Evolutionary conservation across 768 basidiomycete genomes (phyloP).

Genomic region (Mycena maculata): DNA sequence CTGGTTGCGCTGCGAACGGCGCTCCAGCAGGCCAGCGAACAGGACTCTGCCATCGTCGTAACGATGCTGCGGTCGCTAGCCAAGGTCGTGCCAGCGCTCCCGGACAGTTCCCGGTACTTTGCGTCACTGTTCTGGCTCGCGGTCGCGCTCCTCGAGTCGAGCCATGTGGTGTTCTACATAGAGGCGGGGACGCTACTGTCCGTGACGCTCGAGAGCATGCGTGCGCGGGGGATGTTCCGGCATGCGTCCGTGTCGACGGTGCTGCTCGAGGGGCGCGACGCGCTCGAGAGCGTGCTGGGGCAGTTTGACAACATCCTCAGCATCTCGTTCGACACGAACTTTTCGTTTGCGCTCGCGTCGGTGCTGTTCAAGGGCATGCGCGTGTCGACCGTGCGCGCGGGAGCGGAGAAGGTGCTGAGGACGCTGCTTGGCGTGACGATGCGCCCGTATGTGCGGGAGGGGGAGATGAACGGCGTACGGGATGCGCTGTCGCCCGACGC

Average conservation of each 20-base stretch:
- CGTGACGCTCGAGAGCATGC: conserved; percentile 73
- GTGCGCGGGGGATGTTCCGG: conserved; percentile 68
- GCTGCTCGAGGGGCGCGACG: conserved; percentile 71
- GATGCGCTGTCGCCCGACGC: conserved; percentile 67
- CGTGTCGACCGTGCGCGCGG: conserved; percentile 69
- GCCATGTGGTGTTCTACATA: conserved; percentile 74
- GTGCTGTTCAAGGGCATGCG: conserved; percentile 91
- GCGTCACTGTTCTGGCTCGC: conserved; percentile 88
- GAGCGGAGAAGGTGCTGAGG: conserved; percentile 70
- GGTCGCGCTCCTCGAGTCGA: conserved; percentile 83
- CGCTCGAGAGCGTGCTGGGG: conserved; percentile 73
- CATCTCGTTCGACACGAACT: conserved; percentile 80
- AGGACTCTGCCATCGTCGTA: conserved; percentile 77
- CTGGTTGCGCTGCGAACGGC: conserved; percentile 87
- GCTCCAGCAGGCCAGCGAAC: conserved; percentile 72
- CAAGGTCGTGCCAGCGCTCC: conserved; percentile 78
- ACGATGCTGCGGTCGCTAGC: conserved; percentile 91
- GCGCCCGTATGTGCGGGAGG: conserved; percentile 48
- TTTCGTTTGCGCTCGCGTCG: conserved; percentile 85
- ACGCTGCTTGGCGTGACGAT: conserved; percentile 73
- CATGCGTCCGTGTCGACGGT: conserved; percentile 62
- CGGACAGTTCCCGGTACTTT: conserved; percentile 77
- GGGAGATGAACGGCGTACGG: conserved; percentile 51
- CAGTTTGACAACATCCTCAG: conserved; percentile 81
- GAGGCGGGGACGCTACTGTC: conserved; percentile 78